A percentile compares a stretch with the other conserved stretches of the same genome.
phyloP scores from a whole-genome alignment of 2,329 filamentous ascomycete species.

The Basipetospora chlamydospora region DNA sequence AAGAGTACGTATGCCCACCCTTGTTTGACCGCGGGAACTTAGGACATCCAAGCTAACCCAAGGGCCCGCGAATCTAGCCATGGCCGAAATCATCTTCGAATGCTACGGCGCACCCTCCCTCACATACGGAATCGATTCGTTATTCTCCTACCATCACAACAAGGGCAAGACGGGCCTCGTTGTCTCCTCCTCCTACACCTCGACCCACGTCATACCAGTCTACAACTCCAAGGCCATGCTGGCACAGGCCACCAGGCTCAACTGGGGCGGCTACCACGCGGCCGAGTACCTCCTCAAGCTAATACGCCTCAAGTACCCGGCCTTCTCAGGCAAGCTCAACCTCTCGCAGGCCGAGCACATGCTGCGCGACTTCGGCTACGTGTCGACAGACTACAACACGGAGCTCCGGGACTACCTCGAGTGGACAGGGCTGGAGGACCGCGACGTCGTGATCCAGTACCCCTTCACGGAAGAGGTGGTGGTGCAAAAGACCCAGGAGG shows the following conservation, averaged over 20 bases:
- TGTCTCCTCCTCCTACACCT: slow-evolving; percentile 81
- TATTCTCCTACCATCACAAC: slow-evolving; percentile 93
- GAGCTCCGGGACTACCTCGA: slow-evolving; percentile 70
- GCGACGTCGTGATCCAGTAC: slow-evolving; percentile 81
- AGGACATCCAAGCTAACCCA: too few species aligned
- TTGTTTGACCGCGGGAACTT: too few species aligned
- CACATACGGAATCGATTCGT: slow-evolving; percentile 86
- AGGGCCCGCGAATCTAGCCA: too few species aligned
- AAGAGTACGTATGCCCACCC: slow-evolving; percentile 78
- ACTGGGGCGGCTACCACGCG: slow-evolving; percentile 86
- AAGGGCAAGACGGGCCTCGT: slow-evolving; percentile 76
- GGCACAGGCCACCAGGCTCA: slow-evolving; percentile 72
- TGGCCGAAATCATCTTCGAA: slow-evolving; percentile 96
- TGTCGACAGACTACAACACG: slow-evolving; percentile 68
- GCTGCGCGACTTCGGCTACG: slow-evolving; percentile 76
- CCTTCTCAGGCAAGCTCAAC: slow-evolving; percentile 74
- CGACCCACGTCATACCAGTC: slow-evolving; percentile 90
- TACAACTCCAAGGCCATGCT: slow-evolving; percentile 74
- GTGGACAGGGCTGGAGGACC: slow-evolving; percentile 81
- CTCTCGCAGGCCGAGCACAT: slow-evolving; percentile 77
- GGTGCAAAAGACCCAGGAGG: slow-evolving; percentile 85
- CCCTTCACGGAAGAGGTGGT: slow-evolving; percentile 86
- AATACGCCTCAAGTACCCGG: slow-evolving; percentile 79
- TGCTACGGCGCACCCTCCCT: slow-evolving; percentile 84
- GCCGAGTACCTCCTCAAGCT: slow-evolving; percentile 87